phyloP scores from a whole-genome alignment of 129 eudicot genomes.

The Scalesia atractyloides region DNA sequence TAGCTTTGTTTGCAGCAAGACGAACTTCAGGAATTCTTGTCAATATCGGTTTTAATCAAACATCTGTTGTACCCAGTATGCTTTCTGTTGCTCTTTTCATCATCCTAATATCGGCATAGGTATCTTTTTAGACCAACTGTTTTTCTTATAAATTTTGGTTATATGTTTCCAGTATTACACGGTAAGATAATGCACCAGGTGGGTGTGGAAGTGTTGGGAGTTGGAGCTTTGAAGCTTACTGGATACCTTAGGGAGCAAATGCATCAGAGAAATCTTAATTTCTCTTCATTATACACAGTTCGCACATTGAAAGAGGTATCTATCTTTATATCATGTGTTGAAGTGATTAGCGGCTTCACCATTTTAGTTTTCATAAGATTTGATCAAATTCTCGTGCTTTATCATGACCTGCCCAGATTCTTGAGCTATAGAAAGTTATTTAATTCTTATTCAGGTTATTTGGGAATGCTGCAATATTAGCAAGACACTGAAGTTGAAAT shows the following conservation, averaged over 20 bases:
- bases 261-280: conserved; percentile 73
- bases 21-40: conserved; percentile 92
- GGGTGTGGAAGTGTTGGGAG: conserved; percentile 79
- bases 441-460: too few relatives aligned
- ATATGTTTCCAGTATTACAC: conserved; percentile 58
- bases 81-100: conserved; percentile 2
- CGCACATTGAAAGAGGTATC: conserved; percentile 89
- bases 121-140: neutral
- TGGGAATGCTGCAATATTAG: too few relatives aligned
- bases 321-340: conserved; percentile 2
- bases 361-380: neutral
- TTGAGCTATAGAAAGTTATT: too few relatives aligned
- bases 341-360: neutral
- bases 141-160: conserved; percentile 8
- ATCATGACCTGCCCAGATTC: too few relatives aligned
- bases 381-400: too few relatives aligned
- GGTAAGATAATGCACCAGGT: conserved; percentile 88
- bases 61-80: conserved; percentile 96
- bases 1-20: conserved; percentile 90
- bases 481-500: too few relatives aligned
- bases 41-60: conserved; percentile 86
- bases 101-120: neutral
- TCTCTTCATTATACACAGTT: conserved; percentile 80
- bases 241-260: conserved; percentile 86
- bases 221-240: conserved; percentile 91